Evolutionary conservation across 2,329 filamentous ascomycete genomes (phyloP).

Genomic region (Cordyceps fumosorosea): DNA sequence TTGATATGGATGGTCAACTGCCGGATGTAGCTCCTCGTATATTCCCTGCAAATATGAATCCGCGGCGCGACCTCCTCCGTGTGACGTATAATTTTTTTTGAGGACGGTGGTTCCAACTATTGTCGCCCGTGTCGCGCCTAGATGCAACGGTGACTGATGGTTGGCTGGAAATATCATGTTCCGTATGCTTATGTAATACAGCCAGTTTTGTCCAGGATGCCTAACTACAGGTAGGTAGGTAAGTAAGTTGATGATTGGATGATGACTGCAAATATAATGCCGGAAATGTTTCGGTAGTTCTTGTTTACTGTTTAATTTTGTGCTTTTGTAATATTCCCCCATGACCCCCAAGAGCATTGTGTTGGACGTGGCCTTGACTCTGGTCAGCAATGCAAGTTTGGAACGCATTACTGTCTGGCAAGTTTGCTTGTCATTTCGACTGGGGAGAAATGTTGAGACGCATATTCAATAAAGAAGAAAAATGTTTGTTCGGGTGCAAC

Average conservation of each 20-base stretch:
- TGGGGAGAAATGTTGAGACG: not conserved
- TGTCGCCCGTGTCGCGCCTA: slow-evolving; percentile 12
- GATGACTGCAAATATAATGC: not conserved
- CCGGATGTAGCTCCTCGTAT: not conserved
- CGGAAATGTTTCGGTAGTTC: too few species aligned
- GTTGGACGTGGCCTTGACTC: not conserved
- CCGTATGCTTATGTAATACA: slow-evolving; percentile 13
- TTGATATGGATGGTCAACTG: not conserved
- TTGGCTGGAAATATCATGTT: slow-evolving; percentile 15
- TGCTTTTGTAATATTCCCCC: too few species aligned
- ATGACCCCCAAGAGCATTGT: not conserved
- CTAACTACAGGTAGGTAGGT: not conserved
- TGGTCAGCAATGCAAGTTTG: not conserved
- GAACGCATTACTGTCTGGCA: not conserved
- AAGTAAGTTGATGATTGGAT: not conserved
- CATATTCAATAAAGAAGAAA: not conserved
- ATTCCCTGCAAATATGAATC: slow-evolving; percentile 1
- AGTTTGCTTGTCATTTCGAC: not conserved
- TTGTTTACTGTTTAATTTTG: too few species aligned
- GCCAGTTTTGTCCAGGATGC: too few species aligned
- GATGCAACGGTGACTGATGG: slow-evolving; percentile 7
- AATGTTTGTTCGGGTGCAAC: not conserved
- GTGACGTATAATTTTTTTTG: slow-evolving; percentile 7
- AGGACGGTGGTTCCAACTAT: not conserved
- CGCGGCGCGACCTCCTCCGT: slow-evolving; percentile 12